A percentile compares a stretch with the other conserved stretches of the same genome.
Conservation (phyloP, 208 protist species). For the Trypanosoma platydactyli region DNA sequence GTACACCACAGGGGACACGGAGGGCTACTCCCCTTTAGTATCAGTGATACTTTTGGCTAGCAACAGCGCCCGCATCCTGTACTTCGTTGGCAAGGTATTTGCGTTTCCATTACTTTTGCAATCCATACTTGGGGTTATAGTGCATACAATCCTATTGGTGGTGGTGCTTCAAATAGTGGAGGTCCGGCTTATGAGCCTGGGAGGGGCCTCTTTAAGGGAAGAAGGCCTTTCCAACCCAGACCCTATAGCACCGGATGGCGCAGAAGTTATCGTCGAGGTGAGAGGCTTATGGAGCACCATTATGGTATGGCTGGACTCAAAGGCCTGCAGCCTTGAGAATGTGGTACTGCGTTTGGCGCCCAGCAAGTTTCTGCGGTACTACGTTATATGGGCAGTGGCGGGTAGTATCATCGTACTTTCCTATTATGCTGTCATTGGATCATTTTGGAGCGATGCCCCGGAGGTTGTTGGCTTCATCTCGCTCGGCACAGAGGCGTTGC, state of each 20-base stretch:
- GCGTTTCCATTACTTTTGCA: constrained; percentile 68
- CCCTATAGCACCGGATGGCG: neutral
- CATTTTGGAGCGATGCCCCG: constrained; percentile 8
- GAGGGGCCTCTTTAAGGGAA: neutral
- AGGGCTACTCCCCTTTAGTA: constrained; percentile 66
- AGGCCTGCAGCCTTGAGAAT: constrained; percentile 24
- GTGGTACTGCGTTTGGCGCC: constrained; percentile 31
- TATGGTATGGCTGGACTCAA: neutral
- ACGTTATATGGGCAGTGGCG: constrained; percentile 17
- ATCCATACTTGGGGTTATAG: constrained; percentile 45
- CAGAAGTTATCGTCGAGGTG: neutral
- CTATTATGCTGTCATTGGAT: constrained; percentile 28
- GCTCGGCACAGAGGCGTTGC: constrained; percentile 59
- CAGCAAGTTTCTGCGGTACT: constrained; percentile 28
- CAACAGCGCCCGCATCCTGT: constrained; percentile 80
- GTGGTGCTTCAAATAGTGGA: constrained; percentile 38
- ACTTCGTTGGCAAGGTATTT: constrained; percentile 65
- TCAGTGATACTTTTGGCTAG: constrained; percentile 75
- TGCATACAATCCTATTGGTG: constrained; percentile 52
- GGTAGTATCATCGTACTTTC: constrained; percentile 32
- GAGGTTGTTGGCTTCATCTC: constrained; percentile 65
- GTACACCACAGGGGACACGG: constrained; percentile 31
- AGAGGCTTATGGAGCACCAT: neutral
- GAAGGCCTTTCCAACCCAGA: no score
- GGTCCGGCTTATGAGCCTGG: neutral